phyloP scores from a whole-genome alignment of 2,329 filamentous ascomycete species.

The Fusarium brevicatenulatum region DNA sequence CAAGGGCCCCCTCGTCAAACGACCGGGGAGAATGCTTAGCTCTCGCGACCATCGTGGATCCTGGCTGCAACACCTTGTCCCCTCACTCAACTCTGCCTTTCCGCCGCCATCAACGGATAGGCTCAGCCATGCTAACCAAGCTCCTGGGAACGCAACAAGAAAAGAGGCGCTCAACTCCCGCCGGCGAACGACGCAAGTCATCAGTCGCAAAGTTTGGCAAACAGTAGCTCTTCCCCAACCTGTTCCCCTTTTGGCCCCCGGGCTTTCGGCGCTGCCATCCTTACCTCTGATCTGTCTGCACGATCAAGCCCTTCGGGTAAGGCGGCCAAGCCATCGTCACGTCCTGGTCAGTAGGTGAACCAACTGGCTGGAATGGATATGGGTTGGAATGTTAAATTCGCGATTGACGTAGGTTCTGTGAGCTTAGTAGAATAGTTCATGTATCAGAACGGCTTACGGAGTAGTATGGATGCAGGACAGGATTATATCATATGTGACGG shows the following conservation, averaged over 20 bases:
- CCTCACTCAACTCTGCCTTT: constrained; percentile 37
- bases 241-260: constrained; percentile 14
- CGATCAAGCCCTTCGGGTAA: constrained; percentile 36
- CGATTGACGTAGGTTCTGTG: constrained; percentile 20
- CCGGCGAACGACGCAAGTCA: constrained; percentile 37
- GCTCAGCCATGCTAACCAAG: constrained; percentile 50
- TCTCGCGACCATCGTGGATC: constrained; percentile 38
- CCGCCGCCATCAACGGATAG: constrained; percentile 49
- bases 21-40: constrained; percentile 31
- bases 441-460: not conserved
- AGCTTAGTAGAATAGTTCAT: constrained; percentile 4
- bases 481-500: not conserved
- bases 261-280: constrained; percentile 16
- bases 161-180: constrained; percentile 44
- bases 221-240: constrained; percentile 27
- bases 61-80: constrained; percentile 17
- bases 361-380: constrained; percentile 39
- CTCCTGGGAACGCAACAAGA: constrained; percentile 44
- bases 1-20: constrained; percentile 8
- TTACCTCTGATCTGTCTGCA: constrained; percentile 21
- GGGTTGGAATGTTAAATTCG: constrained; percentile 29
- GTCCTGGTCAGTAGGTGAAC: constrained; percentile 28
- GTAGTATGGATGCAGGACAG: not conserved
- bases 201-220: constrained; percentile 29
- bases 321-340: constrained; percentile 31